Base-by-base conservation (phyloP, 2,329 filamentous ascomycete species). In the Trichoderma sp. region DNA sequence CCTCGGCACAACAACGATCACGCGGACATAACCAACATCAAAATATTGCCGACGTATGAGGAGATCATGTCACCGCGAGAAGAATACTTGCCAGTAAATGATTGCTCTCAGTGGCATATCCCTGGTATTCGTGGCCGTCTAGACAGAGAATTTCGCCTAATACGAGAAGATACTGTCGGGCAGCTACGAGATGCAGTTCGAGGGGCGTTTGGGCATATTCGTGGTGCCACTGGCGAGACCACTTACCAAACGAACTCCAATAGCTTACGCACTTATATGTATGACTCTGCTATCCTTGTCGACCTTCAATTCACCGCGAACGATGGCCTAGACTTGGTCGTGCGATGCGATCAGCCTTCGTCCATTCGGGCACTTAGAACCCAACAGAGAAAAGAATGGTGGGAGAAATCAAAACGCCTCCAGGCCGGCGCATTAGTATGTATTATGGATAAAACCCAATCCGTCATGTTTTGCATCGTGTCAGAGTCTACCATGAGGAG, bases 121-220 rank as follows among this genome's bases (percentile, higher is more conserved):
- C 70, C 74, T 4, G 82, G 83, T 1, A 78, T 84, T 12, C 75
- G 73, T 5, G 84, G 85, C 2, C 79, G 85, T 1, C 73, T 88
- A 0, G 86, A 88, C 72, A 78, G 82, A 65, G 82, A 87, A 64
- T 88, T 88, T 58, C 81, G 86, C 17, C 79, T 88, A 1, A 73
- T 87, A 1, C 80, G 86, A 2, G 84, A 87, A 73, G 85, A 88
- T 70, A 85, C 82, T 0, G 77, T 87, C 2, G 84, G 84, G 0
- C 82, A 86, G 67, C 76, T 88, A 5, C 78, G 84, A 42, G 83
- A 87, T 70, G 80, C 80, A 1, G 80, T 85, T 2, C 77, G 78
- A 45, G 70, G 78, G 27, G 77, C 82, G 58, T 74, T 83, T 10
- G 73, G 81, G 4, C 69, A 70, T 2, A 74, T 81, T 19, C 75